A percentile compares a stretch with the other conserved stretches of the same genome.
phyloP scores from a whole-genome alignment of 192 early-diverging fungal species.

The Backusella tarrabulga region DNA sequence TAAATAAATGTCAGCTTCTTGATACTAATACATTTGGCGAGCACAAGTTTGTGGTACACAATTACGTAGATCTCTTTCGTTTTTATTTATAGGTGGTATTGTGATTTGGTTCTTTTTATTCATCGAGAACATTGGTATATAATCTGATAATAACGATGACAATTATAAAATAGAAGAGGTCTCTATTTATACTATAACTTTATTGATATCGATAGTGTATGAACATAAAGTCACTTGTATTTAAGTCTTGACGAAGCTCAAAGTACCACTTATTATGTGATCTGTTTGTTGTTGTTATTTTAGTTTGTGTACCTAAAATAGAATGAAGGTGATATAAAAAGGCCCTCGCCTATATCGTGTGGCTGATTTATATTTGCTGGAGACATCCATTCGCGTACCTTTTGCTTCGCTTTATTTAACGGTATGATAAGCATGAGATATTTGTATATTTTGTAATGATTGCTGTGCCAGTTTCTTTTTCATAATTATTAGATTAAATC shows the following conservation, averaged over 20 bases:
- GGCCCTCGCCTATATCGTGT: neutral
- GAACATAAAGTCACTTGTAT: neutral
- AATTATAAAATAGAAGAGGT: too few species aligned
- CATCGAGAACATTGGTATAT: neutral
- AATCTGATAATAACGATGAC: too few species aligned
- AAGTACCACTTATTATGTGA: neutral
- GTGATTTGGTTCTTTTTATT: neutral
- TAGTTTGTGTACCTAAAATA: neutral
- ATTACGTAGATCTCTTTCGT: neutral
- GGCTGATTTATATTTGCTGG: neutral
- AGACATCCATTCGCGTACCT: neutral
- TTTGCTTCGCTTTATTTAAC: neutral
- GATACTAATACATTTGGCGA: neutral
- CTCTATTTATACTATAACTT: too few species aligned
- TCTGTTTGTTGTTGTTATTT: neutral
- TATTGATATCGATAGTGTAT: too few species aligned
- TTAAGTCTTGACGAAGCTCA: neutral
- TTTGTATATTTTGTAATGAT: neutral
- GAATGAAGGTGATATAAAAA: neutral
- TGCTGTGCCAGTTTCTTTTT: too few species aligned
- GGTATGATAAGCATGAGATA: neutral
- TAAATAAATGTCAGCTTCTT: neutral
- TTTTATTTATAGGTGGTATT: neutral
- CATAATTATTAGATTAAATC: neutral
- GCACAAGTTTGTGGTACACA: neutral